Conservation (phyloP, 2,329 filamentous ascomycete genomes). For the Neonectria ditissima region DNA sequence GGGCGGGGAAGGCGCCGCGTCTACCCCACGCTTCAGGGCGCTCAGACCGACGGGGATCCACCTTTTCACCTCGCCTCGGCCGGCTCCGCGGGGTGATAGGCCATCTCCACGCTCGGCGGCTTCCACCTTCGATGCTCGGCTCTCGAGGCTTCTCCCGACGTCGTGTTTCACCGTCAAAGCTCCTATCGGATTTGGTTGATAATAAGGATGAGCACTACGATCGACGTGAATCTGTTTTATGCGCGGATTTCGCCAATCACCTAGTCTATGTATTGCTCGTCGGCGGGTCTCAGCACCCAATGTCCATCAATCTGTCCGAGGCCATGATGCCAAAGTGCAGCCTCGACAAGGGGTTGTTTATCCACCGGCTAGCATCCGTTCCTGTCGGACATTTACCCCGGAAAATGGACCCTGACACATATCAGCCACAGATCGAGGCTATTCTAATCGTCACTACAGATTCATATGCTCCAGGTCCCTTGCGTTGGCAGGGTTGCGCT, state of each 20-base stretch:
- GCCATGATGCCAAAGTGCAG: neutral
- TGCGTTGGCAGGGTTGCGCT: neutral
- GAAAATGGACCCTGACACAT: neutral
- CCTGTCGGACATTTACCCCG: neutral
- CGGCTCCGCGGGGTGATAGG: conserved; percentile 47
- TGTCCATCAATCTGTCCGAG: neutral
- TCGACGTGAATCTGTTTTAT: neutral
- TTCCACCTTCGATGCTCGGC: conserved; percentile 40
- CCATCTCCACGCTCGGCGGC: conserved; percentile 44
- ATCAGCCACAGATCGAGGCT: conserved; percentile 1
- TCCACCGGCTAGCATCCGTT: neutral
- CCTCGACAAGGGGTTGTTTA: neutral
- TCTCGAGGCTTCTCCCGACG: conserved; percentile 14
- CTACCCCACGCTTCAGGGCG: conserved; percentile 40
- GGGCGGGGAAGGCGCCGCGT: conserved; percentile 32
- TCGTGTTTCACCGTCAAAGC: neutral
- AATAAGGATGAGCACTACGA: no score
- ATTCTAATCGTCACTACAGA: neutral
- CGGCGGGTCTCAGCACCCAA: no score
- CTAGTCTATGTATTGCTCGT: neutral
- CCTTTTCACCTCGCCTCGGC: conserved; percentile 36
- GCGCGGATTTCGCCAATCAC: no score
- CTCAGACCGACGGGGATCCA: conserved; percentile 27
- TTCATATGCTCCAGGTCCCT: neutral
- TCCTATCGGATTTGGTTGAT: neutral